A percentile compares a stretch with the other conserved stretches of the same genome.
Evolutionary conservation across 1,284 basidiomycete genomes (phyloP).

Genomic region (Cryptococcus sp.): DNA sequence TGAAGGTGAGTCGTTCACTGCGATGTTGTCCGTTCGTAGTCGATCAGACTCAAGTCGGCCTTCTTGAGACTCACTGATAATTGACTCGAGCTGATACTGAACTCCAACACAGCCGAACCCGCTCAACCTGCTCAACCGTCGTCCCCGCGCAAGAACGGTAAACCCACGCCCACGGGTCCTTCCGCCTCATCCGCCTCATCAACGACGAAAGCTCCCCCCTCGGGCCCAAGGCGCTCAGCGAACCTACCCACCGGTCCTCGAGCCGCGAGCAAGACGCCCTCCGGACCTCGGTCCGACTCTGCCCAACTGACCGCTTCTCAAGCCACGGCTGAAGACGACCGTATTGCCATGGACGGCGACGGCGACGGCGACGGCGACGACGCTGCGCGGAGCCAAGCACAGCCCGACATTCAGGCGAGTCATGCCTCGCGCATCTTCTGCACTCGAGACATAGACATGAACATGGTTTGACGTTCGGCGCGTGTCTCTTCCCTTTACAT

Average conservation of each 20-base stretch:
- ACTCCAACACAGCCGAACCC: neutral
- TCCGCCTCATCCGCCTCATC: neutral
- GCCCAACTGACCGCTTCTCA: neutral
- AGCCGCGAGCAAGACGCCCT: neutral
- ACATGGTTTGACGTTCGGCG: no score
- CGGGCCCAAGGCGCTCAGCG: slow-evolving; percentile 4
- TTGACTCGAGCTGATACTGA: no score
- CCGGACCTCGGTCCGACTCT: neutral
- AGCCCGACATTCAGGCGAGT: no score
- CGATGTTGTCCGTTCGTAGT: no score
- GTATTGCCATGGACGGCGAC: neutral
- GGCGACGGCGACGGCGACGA: neutral
- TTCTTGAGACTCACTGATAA: no score
- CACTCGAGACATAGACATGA: no score
- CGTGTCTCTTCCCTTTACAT: no score
- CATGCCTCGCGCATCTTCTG: no score
- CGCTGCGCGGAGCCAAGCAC: neutral
- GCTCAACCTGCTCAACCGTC: neutral
- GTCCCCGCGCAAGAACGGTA: neutral
- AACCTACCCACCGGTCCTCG: neutral
- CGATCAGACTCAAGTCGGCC: no score
- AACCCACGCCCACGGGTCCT: slow-evolving; percentile 5
- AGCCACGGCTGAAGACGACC: no score
- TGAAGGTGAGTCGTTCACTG: neutral
- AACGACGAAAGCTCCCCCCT: neutral